Percentiles rank a stretch among this genome's conserved stretches.
These are phyloP conservation scores for Microbotryum silenes-acaulis DNA, from an alignment of 1,284 basidiomycete genomes.

Conservation along the genomic window DNA sequence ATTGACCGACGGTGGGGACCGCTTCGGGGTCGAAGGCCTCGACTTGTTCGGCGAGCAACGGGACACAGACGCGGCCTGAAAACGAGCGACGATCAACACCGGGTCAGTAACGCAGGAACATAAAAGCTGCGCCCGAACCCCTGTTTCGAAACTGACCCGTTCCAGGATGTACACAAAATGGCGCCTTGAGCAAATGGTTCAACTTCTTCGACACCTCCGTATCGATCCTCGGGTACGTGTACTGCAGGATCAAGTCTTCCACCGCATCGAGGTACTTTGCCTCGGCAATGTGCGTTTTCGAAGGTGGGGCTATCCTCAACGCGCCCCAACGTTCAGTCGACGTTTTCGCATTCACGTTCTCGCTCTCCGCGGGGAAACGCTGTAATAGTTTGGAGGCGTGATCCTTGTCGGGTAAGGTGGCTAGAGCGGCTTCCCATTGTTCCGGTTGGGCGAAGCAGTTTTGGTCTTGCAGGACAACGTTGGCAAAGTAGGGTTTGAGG, in stretches of 20 bases:
- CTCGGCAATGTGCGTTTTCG: constrained; percentile 1
- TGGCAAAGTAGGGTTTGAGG: constrained; percentile 55
- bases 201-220: constrained; percentile 94
- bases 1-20: constrained; percentile 78
- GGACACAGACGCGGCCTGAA: constrained; percentile 85
- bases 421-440: constrained; percentile 67
- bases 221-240: constrained; percentile 93
- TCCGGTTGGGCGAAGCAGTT: constrained; percentile 67
- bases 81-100: not conserved
- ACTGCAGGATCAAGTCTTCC: constrained; percentile 86
- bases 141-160: constrained; percentile 48
- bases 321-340: constrained; percentile 21
- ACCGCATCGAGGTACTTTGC: constrained; percentile 46
- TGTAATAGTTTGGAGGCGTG: constrained; percentile 39
- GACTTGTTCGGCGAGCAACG: constrained; percentile 61
- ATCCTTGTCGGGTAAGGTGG: constrained; percentile 61
- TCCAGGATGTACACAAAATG: constrained; percentile 93
- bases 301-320: not conserved
- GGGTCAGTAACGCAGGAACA: not conserved
- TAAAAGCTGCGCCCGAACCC: not conserved
- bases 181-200: constrained; percentile 95
- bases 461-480: constrained; percentile 74
- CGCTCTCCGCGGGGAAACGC: not conserved
- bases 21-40: constrained; percentile 74
- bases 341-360: not conserved